Evolutionary conservation across 2,329 filamentous ascomycete genomes (phyloP).

Genomic region (Fusarium guadeloupense): DNA sequence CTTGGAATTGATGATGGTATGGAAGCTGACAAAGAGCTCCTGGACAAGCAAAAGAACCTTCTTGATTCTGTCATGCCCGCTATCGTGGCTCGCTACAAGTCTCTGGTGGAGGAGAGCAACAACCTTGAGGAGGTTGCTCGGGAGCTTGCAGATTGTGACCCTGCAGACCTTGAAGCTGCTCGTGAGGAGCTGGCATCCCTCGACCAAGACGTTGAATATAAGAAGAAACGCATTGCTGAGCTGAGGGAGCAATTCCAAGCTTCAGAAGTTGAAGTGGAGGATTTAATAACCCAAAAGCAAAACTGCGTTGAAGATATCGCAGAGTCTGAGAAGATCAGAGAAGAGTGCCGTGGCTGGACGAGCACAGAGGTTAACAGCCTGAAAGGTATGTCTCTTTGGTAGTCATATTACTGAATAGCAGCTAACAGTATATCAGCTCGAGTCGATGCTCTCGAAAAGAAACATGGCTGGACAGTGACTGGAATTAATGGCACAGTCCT

Average conservation of each 20-base stretch:
- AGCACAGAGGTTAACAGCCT: conserved; percentile 79
- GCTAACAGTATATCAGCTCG: conserved; percentile 63
- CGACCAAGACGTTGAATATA: conserved; percentile 74
- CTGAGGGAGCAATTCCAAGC: conserved; percentile 73
- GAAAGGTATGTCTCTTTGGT: conserved; percentile 66
- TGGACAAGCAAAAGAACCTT: conserved; percentile 74
- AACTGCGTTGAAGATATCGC: conserved; percentile 78
- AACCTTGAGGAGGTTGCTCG: conserved; percentile 76
- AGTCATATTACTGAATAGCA: neutral
- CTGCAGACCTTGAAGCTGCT: conserved; percentile 77
- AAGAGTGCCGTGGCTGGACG: conserved; percentile 91
- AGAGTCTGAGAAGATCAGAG: conserved; percentile 82
- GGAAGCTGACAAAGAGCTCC: conserved; percentile 72
- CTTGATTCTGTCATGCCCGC: conserved; percentile 74
- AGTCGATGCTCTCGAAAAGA: conserved; percentile 71
- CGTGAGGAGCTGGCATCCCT: conserved; percentile 72
- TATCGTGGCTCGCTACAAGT: conserved; percentile 67
- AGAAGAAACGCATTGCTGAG: conserved; percentile 72
- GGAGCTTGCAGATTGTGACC: conserved; percentile 82
- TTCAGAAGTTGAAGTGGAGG: conserved; percentile 71
- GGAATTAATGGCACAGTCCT: conserved; percentile 69
- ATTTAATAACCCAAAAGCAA: conserved; percentile 72
- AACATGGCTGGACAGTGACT: conserved; percentile 76
- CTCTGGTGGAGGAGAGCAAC: conserved; percentile 70
- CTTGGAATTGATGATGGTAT: conserved; percentile 80